Conservation (phyloP, 352 stramenopile genomes). For the Globisporangium nodosum region DNA sequence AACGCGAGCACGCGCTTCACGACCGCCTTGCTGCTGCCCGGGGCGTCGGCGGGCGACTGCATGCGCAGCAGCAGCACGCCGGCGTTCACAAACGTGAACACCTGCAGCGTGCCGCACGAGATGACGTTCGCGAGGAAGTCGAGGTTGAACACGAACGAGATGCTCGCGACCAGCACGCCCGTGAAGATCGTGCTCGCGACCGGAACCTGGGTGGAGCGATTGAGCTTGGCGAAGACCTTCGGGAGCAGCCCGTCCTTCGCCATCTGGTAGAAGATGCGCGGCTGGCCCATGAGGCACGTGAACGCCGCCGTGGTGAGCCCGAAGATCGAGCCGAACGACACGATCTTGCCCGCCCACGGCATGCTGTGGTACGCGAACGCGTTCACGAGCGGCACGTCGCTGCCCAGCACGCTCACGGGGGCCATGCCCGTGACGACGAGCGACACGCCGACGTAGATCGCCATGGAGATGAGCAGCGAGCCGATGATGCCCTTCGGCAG, state of each 20-base stretch:
- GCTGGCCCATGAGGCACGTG: slow-evolving; percentile 90
- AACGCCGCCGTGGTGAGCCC: slow-evolving; percentile 88
- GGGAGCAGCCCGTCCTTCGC: slow-evolving; percentile 79
- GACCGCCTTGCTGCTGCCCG: slow-evolving; percentile 13
- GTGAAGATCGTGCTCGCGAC: slow-evolving; percentile 88
- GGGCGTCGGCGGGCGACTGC: slow-evolving; percentile 23
- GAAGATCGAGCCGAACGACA: slow-evolving; percentile 92
- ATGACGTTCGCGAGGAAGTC: slow-evolving; percentile 90
- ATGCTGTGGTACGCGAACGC: slow-evolving; percentile 74
- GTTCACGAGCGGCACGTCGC: slow-evolving; percentile 78
- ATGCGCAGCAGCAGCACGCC: slow-evolving; percentile 84
- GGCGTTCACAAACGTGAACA: slow-evolving; percentile 92
- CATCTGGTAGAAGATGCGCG: slow-evolving; percentile 91
- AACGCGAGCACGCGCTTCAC: slow-evolving; percentile 51
- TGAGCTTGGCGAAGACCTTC: slow-evolving; percentile 52
- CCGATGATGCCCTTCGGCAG: slow-evolving; percentile 91
- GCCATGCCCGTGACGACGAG: slow-evolving; percentile 89
- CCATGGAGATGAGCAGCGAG: slow-evolving; percentile 87
- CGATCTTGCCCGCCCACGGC: slow-evolving; percentile 69
- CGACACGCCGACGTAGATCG: slow-evolving; percentile 88
- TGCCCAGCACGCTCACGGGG: slow-evolving; percentile 58
- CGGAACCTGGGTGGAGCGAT: slow-evolving; percentile 58
- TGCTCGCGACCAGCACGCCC: slow-evolving; percentile 59
- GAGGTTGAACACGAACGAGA: slow-evolving; percentile 89
- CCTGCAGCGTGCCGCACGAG: slow-evolving; percentile 87